Conservation (phyloP, 2,329 filamentous ascomycete genomes). For the Venturiaceae sp. region DNA sequence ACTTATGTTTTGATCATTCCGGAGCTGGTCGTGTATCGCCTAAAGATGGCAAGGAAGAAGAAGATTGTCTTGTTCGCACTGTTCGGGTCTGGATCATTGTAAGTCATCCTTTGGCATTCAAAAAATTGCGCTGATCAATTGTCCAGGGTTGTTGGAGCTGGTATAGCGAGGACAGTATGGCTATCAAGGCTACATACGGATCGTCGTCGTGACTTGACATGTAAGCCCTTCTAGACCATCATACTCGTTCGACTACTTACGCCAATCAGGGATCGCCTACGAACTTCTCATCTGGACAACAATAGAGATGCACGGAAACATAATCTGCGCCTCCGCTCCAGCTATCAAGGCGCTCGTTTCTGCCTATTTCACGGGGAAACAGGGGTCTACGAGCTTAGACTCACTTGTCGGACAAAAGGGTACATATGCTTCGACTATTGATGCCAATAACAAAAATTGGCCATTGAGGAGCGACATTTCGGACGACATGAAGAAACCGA, state of each 20-base stretch:
- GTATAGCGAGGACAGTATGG: constrained; percentile 20
- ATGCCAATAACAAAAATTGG: neutral
- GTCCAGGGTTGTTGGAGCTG: constrained; percentile 17
- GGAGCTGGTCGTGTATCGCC: constrained; percentile 11
- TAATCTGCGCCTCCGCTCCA: constrained; percentile 32
- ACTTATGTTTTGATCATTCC: constrained; percentile 16
- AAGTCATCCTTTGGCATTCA: neutral
- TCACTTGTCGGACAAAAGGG: neutral
- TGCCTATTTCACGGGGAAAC: constrained; percentile 21
- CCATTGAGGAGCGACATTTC: neutral
- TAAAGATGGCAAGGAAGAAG: constrained; percentile 13
- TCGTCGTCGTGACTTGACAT: constrained; percentile 15
- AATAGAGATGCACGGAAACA: constrained; percentile 26
- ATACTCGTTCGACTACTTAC: neutral
- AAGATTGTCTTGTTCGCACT: constrained; percentile 12
- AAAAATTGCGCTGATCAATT: neutral
- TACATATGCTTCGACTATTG: neutral
- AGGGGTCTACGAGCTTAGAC: neutral
- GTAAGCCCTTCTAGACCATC: neutral
- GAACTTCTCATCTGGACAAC: constrained; percentile 17
- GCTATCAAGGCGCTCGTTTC: constrained; percentile 34
- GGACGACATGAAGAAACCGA: neutral
- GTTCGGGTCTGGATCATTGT: constrained; percentile 7
- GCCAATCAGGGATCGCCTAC: constrained; percentile 13
- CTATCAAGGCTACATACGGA: constrained; percentile 14